Base-by-base conservation (phyloP, 2,329 filamentous ascomycete genomes). In the Pseudonectria foliicola region DNA sequence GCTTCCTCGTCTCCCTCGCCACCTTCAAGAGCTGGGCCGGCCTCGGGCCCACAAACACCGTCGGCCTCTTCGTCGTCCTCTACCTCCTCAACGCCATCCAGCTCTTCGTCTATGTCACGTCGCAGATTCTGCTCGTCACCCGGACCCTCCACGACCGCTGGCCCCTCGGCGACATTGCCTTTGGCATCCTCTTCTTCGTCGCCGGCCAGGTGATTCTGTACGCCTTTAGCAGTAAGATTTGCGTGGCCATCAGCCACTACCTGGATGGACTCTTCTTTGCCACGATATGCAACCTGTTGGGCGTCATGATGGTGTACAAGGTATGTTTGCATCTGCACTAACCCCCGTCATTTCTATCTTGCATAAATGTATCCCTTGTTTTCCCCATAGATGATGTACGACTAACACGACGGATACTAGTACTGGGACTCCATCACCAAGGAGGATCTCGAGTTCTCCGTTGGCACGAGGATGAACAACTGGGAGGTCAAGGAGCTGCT, bases 251-350 rank as follows among this genome's bases (percentile, higher is more conserved):
- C 26, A 80, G 86, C 62, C 92, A 98, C 61, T 98, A 96, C 57
- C 65, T 98, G 31, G 92, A 98, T 55, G 90, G 90, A 1, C 65
- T 96, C 31, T 94, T 96, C 67, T 89, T 98, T 55, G 86, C 88
- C 4, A 95, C 90, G 1, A 80, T 90, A 36, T 92, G 88, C 68
- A 98, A 98, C 57, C 66, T 98, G 29, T 69, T 98, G 28, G 87
- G 81, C 10, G 90, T 98, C 42, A 98, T 98, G 92, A 98, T 96
- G 92, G 81, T 98, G 25, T 98, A 98, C 75, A 98, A 98, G 82
- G 87, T 73, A 63, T 34, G 63, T 52, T 13, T 13, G 25, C 18
- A 11, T 15, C 14, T n/a, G n/a, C n/a, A n/a, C n/a, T n/a, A n/a
- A n/a, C n/a, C n/a, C n/a, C n/a, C n/a, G n/a, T n/a, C n/a, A n/a